Evolutionary conservation across 208 protist species (phyloP).

Genomic region (Phytomonas sp.): DNA sequence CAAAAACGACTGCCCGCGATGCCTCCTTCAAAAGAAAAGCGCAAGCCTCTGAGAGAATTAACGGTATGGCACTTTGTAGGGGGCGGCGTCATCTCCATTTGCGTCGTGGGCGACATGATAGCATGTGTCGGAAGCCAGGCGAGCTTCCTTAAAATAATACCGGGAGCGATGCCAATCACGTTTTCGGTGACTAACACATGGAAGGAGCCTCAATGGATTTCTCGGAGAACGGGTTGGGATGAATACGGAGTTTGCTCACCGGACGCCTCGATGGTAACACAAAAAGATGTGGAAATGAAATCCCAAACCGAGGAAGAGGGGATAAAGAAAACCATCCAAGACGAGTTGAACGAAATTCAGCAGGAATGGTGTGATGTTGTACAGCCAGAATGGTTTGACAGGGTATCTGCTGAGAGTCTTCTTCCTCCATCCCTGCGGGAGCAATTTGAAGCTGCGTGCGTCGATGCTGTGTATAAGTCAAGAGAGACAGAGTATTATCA

Average conservation of each 20-base stretch:
- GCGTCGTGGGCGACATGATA: constrained; percentile 7
- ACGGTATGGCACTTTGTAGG: constrained; percentile 32
- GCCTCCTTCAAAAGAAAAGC: constrained; percentile 77
- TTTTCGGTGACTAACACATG: constrained; percentile 14
- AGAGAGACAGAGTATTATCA: constrained; percentile 63
- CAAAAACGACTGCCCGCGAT: constrained; percentile 42
- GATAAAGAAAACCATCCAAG: not conserved
- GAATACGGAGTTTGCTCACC: not conserved
- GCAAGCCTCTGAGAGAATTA: constrained; percentile 32
- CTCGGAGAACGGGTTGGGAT: not conserved
- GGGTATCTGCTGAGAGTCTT: constrained; percentile 57
- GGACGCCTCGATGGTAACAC: not conserved
- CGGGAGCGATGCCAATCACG: too few species aligned
- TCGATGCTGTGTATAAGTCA: constrained; percentile 43
- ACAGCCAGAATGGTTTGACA: constrained; percentile 4
- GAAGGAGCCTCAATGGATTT: constrained; percentile 31
- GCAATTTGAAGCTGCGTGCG: constrained; percentile 54
- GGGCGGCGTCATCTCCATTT: constrained; percentile 39
- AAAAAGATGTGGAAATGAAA: not conserved
- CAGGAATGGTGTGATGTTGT: not conserved
- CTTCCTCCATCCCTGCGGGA: constrained; percentile 44
- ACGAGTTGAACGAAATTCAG: not conserved
- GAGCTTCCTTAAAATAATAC: constrained; percentile 8
- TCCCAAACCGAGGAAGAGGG: not conserved
- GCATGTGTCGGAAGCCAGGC: constrained; percentile 18